phyloP scores from a whole-genome alignment of 1,284 basidiomycete species.

The Tylopilus sp. region DNA sequence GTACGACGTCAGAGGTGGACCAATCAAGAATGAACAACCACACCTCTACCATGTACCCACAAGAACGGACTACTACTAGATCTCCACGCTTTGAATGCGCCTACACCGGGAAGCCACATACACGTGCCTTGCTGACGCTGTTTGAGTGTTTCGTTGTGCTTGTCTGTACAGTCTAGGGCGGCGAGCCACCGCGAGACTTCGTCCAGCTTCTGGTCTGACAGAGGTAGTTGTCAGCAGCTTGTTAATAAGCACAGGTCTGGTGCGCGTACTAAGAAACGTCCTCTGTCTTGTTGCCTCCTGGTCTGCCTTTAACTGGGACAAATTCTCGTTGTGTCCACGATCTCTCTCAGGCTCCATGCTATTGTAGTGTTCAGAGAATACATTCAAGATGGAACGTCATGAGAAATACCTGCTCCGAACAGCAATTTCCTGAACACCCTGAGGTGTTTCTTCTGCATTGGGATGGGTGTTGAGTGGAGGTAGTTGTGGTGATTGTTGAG shows the following conservation, averaged over 20 bases:
- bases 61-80: neutral
- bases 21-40: neutral
- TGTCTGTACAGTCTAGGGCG: neutral
- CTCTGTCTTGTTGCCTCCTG: neutral
- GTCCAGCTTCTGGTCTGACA: neutral
- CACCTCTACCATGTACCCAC: constrained; percentile 8
- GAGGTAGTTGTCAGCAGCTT: neutral
- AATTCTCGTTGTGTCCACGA: too few species aligned
- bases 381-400: too few species aligned
- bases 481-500: neutral
- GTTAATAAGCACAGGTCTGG: too few species aligned
- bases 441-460: too few species aligned
- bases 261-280: neutral
- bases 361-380: neutral
- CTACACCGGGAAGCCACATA: neutral
- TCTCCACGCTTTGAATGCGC: constrained; percentile 1
- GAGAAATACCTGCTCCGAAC: neutral
- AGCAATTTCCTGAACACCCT: neutral
- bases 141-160: neutral
- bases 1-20: neutral
- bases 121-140: neutral
- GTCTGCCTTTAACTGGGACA: neutral
- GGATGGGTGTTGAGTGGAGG: too few species aligned
- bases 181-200: neutral
- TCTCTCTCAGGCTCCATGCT: neutral